Conservation (phyloP, 495 filamentous ascomycete genomes). For the Schizothecium vesticola region DNA sequence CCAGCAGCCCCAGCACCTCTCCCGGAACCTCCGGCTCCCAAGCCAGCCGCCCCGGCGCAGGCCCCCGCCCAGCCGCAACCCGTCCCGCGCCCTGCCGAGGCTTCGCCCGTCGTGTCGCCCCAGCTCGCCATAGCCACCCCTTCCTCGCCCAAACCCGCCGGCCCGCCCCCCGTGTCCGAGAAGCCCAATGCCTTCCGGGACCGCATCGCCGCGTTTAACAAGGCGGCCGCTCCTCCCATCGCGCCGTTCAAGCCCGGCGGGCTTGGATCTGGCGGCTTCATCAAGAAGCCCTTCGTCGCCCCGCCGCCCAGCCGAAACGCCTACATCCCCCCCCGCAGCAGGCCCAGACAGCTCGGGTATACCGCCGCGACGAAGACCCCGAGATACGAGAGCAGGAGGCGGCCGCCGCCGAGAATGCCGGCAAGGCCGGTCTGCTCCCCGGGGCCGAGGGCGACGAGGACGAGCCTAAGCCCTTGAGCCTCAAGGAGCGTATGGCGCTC, state of each 20-base stretch:
- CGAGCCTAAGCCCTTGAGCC: constrained; percentile 79
- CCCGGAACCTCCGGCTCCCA: constrained; percentile 34
- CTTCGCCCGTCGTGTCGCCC: constrained; percentile 22
- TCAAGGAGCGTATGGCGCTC: constrained; percentile 91
- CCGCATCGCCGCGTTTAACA: constrained; percentile 96
- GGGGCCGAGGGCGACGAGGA: constrained; percentile 53
- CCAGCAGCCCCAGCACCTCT: constrained; percentile 23
- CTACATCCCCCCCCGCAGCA: constrained; percentile 68
- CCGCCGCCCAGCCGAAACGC: constrained; percentile 92
- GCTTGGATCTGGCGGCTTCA: constrained; percentile 60
- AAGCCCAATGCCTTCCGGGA: constrained; percentile 91
- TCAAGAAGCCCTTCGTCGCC: constrained; percentile 98
- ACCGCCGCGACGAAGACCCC: constrained; percentile 84
- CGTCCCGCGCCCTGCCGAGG: constrained; percentile 26
- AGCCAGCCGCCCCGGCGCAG: constrained; percentile 33
- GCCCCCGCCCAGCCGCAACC: constrained; percentile 37
- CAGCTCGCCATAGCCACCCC: constrained; percentile 43
- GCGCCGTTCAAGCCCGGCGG: constrained; percentile 79
- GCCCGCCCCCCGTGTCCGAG: constrained; percentile 64
- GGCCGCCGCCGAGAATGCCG: constrained; percentile 51
- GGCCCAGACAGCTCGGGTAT: constrained; percentile 65
- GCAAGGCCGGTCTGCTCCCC: constrained; percentile 53
- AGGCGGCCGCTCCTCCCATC: constrained; percentile 74
- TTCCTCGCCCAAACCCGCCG: constrained; percentile 29
- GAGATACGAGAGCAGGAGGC: constrained; percentile 65